Evolutionary conservation across 495 filamentous ascomycete species (phyloP), one percentile per base, ranked within the genome.

Genomic region (Neurospora discreta): DNA sequence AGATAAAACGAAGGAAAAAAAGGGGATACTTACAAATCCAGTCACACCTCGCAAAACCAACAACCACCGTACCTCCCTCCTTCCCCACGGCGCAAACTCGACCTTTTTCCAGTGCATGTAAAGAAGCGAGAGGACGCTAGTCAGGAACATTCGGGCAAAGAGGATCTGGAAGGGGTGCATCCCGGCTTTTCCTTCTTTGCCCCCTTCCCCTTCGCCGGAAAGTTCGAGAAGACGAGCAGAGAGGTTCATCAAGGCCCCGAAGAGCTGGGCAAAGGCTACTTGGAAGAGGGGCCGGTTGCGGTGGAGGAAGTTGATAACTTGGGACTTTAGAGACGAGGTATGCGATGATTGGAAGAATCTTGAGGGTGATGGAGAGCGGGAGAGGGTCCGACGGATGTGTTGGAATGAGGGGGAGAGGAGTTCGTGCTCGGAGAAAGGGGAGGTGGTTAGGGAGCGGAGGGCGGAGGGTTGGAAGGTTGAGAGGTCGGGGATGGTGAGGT

Each of bases 141-240:
- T 98, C 72, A 97, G 87, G 58, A 84, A 85, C 91, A 96, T 95
- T 33, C 95, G 87, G 5, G 85, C 90, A 78, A 97, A 96, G 43
- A 98, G 86, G 70, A 99, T 89, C 82, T 97, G 95, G 76, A 97
- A 91, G 11, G 95, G 92, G 82, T 96, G 88, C 84, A 95, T 90
- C 9, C 52, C 52, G 1, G 33, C 33, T 36, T 36, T 36, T 36
- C 1, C 26, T 18, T 7, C 26, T 2, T 33, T 26, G 15, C 7
- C 46, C 0, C 85, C 89, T 36, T 0, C 33, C 33, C 86, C 89
- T 39, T 90, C 83, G 26, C 90, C 93, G 71, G 91, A 87, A 5
- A 90, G 84, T 77, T 96, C 93, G 60, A 98, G 82, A 2, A 96
- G 77, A 44, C 95, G 86, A 0, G 93, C 92, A 33, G 90, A 87